Conservation (phyloP, 2,329 filamentous ascomycete genomes). For the Septoria petroselini region DNA sequence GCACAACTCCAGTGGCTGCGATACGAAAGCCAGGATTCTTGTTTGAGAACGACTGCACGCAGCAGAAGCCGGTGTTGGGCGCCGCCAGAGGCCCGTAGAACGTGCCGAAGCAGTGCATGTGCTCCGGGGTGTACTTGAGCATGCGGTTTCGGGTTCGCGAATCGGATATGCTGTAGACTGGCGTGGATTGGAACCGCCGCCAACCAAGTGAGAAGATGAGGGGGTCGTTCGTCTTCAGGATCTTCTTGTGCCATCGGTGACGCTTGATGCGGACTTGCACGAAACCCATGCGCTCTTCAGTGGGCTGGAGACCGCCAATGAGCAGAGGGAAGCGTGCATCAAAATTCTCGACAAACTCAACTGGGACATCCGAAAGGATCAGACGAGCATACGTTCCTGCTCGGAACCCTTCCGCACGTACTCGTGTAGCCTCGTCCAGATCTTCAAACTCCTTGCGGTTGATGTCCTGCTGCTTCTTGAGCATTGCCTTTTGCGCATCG, state of each 20-base stretch:
- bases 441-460: constrained; percentile 90
- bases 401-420: constrained; percentile 82
- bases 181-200: constrained; percentile 88
- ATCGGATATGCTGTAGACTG: constrained; percentile 92
- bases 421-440: constrained; percentile 78
- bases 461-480: constrained; percentile 95
- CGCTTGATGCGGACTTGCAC: constrained; percentile 95
- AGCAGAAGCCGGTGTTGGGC: constrained; percentile 93
- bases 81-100: constrained; percentile 94
- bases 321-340: constrained; percentile 78
- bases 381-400: constrained; percentile 93
- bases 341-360: constrained; percentile 83
- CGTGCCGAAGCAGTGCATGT: constrained; percentile 97
- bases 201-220: constrained; percentile 96
- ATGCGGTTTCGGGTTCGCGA: constrained; percentile 91
- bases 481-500: constrained; percentile 87
- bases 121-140: constrained; percentile 98
- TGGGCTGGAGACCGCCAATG: constrained; percentile 85
- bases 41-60: constrained; percentile 83
- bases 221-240: constrained; percentile 95
- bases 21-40: constrained; percentile 88
- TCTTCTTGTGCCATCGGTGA: constrained; percentile 98
- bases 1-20: constrained; percentile 86
- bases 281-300: constrained; percentile 92
- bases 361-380: constrained; percentile 82